These are phyloP conservation scores for Colletotrichum falcatum DNA, from an alignment of 2,329 filamentous ascomycete species.

Conservation along the genomic window DNA sequence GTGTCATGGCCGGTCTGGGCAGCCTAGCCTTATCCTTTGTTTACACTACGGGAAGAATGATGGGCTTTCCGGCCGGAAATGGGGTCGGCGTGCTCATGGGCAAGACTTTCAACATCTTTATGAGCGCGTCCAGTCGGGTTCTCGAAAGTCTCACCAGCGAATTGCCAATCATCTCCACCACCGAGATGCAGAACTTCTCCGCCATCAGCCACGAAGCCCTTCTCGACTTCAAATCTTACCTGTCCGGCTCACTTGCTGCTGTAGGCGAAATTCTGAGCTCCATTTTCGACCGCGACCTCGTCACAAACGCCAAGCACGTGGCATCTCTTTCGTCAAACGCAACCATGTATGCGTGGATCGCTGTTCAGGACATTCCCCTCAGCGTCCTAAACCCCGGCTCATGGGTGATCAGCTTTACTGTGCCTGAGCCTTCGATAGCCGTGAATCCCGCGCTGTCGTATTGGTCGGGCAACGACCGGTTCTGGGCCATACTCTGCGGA, in stretches of 20 bases:
- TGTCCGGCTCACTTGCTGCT: constrained; percentile 56
- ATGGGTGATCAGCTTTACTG: constrained; percentile 70
- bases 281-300: constrained; percentile 59
- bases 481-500: constrained; percentile 81
- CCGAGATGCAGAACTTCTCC: constrained; percentile 82
- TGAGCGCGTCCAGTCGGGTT: constrained; percentile 60
- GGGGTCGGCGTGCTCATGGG: constrained; percentile 35
- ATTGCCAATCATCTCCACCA: constrained; percentile 61
- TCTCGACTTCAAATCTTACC: constrained; percentile 67
- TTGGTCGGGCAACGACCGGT: constrained; percentile 75
- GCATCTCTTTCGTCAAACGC: constrained; percentile 43
- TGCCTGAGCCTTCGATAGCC: constrained; percentile 51
- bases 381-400: constrained; percentile 60
- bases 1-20: constrained; percentile 60
- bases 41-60: constrained; percentile 39
- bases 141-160: constrained; percentile 63
- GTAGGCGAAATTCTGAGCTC: constrained; percentile 56
- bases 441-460: constrained; percentile 71
- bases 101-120: constrained; percentile 57
- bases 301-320: constrained; percentile 46
- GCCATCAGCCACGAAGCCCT: constrained; percentile 80
- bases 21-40: constrained; percentile 31
- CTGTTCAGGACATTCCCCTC: constrained; percentile 49
- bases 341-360: constrained; percentile 42
- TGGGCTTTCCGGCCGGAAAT: constrained; percentile 36